Evolutionary conservation across 1,284 basidiomycete genomes (phyloP).

Genomic region (Cryptococcus sp.): DNA sequence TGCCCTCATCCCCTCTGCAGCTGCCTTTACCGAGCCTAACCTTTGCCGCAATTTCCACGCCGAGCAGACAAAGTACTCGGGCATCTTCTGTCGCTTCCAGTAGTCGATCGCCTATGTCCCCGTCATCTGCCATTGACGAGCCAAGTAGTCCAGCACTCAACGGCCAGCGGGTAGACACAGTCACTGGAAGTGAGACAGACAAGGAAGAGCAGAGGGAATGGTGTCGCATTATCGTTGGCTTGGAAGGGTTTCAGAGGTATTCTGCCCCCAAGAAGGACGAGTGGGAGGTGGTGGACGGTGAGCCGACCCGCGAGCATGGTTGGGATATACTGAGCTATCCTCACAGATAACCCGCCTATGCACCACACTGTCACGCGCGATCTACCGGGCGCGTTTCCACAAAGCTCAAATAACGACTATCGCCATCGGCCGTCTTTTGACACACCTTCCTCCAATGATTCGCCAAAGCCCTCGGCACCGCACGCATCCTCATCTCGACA

Average conservation of each 20-base stretch:
- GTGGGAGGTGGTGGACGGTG: conserved; percentile 41
- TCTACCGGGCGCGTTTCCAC: conserved; percentile 42
- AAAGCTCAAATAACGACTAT: conserved; percentile 18
- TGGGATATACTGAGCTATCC: not conserved
- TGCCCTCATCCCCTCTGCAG: no score
- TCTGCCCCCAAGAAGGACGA: conserved; percentile 17
- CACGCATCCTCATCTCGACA: no score
- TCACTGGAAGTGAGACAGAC: not conserved
- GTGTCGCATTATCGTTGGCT: conserved; percentile 14
- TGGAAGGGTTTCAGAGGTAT: conserved; percentile 27
- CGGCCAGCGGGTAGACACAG: not conserved
- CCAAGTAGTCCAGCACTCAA: not conserved
- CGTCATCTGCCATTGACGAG: not conserved
- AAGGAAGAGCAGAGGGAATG: conserved; percentile 18
- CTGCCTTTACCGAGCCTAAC: no score
- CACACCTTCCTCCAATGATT: not conserved
- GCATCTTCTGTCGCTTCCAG: conserved; percentile 20
- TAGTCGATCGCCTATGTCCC: not conserved
- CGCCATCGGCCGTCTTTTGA: not conserved
- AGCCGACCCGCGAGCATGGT: conserved; percentile 7
- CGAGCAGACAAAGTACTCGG: conserved; percentile 47
- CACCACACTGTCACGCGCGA: conserved; percentile 14
- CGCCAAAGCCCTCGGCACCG: no score
- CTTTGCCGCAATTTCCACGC: conserved; percentile 48
- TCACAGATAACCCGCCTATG: conserved; percentile 10